phyloP scores from a whole-genome alignment of 805 yeast species.

The Jamesozyma jinghongensis region DNA sequence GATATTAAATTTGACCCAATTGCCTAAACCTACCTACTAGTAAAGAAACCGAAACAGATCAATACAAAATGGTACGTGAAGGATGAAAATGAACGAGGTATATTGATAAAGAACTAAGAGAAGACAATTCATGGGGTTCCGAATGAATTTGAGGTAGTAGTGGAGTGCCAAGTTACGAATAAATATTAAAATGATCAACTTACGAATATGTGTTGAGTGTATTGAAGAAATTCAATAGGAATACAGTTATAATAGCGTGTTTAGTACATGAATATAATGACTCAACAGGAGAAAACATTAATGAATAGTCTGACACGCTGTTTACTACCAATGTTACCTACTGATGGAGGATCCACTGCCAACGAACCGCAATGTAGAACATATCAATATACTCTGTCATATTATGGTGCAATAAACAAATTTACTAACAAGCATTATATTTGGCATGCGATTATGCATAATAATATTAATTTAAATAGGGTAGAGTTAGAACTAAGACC shows the following conservation, averaged over 20 bases:
- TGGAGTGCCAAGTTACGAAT: too few relatives aligned
- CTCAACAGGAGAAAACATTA: too few relatives aligned
- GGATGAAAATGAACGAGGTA: not conserved
- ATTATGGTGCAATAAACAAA: not conserved
- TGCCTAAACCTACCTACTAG: not conserved
- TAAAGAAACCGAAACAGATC: constrained; percentile 3
- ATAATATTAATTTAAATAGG: constrained; percentile 38
- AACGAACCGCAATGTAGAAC: too few relatives aligned
- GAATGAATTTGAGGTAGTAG: not conserved
- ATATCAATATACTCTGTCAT: too few relatives aligned
- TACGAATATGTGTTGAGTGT: not conserved
- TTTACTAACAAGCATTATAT: constrained; percentile 1
- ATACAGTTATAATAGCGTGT: too few relatives aligned
- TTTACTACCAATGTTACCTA: too few relatives aligned
- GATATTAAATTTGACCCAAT: not conserved
- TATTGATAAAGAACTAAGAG: not conserved
- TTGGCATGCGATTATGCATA: not conserved
- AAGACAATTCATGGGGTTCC: not conserved
- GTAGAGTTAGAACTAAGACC: constrained; percentile 99
- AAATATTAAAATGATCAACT: too few relatives aligned
- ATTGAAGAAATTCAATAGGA: not conserved
- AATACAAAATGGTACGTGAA: constrained; percentile 7
- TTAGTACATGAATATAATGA: too few relatives aligned
- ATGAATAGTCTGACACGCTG: too few relatives aligned
- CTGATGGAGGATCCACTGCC: too few relatives aligned